Percentiles rank a stretch among this genome's conserved stretches.
phyloP scores from a whole-genome alignment of 306 rosid species.

The Sechiopsis laciniata region DNA sequence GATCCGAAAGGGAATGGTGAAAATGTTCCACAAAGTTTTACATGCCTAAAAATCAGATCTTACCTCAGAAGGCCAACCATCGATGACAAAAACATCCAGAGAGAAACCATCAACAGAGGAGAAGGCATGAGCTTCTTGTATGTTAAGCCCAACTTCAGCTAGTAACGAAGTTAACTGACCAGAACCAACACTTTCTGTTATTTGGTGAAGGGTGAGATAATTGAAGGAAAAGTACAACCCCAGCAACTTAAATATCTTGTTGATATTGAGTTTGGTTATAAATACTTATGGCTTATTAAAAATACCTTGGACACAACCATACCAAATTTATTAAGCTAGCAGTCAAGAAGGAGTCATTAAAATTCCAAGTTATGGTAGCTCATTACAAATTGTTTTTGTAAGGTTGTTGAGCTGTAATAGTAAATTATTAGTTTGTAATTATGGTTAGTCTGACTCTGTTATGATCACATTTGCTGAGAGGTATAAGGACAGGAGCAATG shows the following conservation, averaged over 20 bases:
- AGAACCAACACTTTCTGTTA: slow-evolving; percentile 27
- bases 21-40: slow-evolving; percentile 19
- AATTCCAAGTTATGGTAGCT: not conserved
- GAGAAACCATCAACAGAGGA: slow-evolving; percentile 94
- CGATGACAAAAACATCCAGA: slow-evolving; percentile 94
- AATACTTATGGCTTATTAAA: not conserved
- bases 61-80: slow-evolving; percentile 93
- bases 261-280: not conserved
- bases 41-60: slow-evolving; percentile 20
- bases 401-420: not conserved
- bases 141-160: slow-evolving; percentile 88
- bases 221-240: slow-evolving; percentile 13
- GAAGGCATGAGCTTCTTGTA: slow-evolving; percentile 99
- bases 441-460: not conserved
- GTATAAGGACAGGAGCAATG: not conserved
- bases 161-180: slow-evolving; percentile 81
- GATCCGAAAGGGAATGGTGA: not conserved
- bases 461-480: not conserved
- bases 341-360: not conserved
- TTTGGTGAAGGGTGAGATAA: slow-evolving; percentile 18
- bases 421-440: not conserved
- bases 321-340: not conserved
- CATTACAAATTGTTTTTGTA: not conserved
- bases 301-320: not conserved
- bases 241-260: slow-evolving; percentile 10